Base-by-base conservation (phyloP, 1,139 yeast species). In the Debaryomyces fabryi region DNA sequence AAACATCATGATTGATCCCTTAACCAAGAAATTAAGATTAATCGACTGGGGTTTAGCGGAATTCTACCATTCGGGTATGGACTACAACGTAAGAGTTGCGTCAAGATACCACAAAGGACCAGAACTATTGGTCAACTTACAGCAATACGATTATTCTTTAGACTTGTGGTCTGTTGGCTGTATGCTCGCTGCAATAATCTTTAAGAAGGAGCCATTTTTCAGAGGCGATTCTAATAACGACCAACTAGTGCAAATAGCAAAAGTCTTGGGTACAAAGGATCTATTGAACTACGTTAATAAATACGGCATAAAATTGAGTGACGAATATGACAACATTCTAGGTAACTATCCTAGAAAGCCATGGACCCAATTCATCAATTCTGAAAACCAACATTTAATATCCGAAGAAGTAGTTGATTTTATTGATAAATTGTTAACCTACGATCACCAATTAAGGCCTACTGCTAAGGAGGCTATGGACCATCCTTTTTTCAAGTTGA, bases 31-130 rank as follows among this genome's bases (percentile, higher is more conserved):
- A 57, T 69, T 87, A 53, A 74, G 92, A 56, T 76, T 87, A 51
- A 87, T 87, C 48, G 95, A 87, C 65, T 87, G 95, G 95, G 95
- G 95, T 35, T 70, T 87, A 46, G 93, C 95, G 4, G 95, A 87
- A 62, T 87, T 86, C 60, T 87, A 87, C 62, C 93, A 86, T 58
- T 81, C 84, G 8, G 90, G 90, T 5, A 85, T 82, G 61, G 92
- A 86, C 58, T 87, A 85, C 62, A 87, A 87, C 59, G 93, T 87
- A 6, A 71, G 95, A 54, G 95, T 87, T 33, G 93, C 95, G 0
- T 84, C 90, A 5, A 74, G 95, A 55, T 86, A 86, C 62, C 89
- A 85, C 63, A 87, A 87, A 67, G 95, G 92, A 0, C 95, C 95
- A 1, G 95, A 87, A 60, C 69, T 87, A 49, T 74, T 87, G 53